Evolutionary conservation across 1,139 yeast genomes (phyloP), one percentile per base, ranked within the genome.

Genomic region (Debaryomyces nepalensis): DNA sequence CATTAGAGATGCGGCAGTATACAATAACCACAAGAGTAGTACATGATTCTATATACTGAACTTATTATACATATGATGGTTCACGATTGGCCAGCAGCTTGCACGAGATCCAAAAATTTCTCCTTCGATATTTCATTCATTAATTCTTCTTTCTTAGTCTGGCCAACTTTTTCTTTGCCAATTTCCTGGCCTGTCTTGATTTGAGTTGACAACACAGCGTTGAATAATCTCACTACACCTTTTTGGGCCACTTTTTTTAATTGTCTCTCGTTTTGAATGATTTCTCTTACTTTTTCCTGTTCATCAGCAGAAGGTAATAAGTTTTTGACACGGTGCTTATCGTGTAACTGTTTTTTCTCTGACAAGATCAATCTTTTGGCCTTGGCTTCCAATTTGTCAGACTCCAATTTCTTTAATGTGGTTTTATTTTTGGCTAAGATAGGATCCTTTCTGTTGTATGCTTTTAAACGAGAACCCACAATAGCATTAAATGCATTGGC

Each of bases 181-280:
- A 70, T 46, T 39, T 71, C 77, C 41, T 68, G 69, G 32, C 48
- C 60, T 11, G 91, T 81, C 51, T 72, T 77, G 18, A 81, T 74
- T 64, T 95, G 99, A 0, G 97, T 86, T 31, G 88, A 78, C 56
- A 90, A 75, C 23, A 93, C 85, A 2, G 97, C 98, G 61, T 93
- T 93, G 65, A 93, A 90, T 47, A 93, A 73, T 56, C 86, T 82
- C 14, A 93, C 95, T 12, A 90, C 98, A 70, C 99, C 99, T 55
- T 85, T 78, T 65, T 93, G 97, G 0, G 98, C 98, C 24, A 83
- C 77, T 59, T 90, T 91, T 61, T 87, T 85, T 56, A 89, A 68
- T 51, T 70, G 73, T 50, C 80, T 79, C 59, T 93, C 99, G 41
- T 76, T 77, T 44, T 85, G 93, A 29, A 91, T 61, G 3, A 77